Evolutionary conservation across 2,329 filamentous ascomycete genomes (phyloP).

Genomic region (Colletotrichum australisinense): DNA sequence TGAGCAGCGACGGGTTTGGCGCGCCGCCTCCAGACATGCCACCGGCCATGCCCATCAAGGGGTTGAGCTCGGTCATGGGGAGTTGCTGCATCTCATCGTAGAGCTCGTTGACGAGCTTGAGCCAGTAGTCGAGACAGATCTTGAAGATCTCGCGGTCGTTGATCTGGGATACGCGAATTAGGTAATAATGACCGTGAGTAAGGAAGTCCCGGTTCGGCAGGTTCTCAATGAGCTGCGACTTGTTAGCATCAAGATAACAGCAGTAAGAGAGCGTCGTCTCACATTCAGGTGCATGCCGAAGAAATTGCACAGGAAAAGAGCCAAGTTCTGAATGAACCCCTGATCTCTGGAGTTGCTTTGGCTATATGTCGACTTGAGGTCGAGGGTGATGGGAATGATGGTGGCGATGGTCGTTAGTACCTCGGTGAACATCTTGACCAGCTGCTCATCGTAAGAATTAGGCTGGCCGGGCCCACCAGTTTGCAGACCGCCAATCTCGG

Average conservation of each 20-base stretch:
- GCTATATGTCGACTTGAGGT: constrained; percentile 91
- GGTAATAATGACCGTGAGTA: constrained; percentile 95
- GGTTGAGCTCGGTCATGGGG: constrained; percentile 92
- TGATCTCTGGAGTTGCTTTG: constrained; percentile 93
- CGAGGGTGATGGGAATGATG: constrained; percentile 90
- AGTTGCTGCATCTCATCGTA: constrained; percentile 99
- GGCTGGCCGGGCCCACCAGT: constrained; percentile 76
- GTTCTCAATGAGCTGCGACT: constrained; percentile 84
- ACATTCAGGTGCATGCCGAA: constrained; percentile 93
- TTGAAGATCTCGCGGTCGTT: constrained; percentile 99
- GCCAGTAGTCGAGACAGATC: constrained; percentile 99
- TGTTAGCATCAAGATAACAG: constrained; percentile 37
- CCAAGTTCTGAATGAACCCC: constrained; percentile 97
- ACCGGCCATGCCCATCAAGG: constrained; percentile 82
- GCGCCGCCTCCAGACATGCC: constrained; percentile 83
- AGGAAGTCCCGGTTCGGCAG: constrained; percentile 95
- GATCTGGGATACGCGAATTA: constrained; percentile 98
- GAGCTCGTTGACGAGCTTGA: constrained; percentile 95
- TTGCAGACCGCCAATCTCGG: constrained; percentile 94
- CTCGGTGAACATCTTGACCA: constrained; percentile 98
- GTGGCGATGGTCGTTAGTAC: constrained; percentile 91
- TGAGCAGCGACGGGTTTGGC: constrained; percentile 84
- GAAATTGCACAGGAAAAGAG: constrained; percentile 96
- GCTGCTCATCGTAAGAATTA: constrained; percentile 90
- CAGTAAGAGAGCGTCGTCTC: constrained; percentile 41